phyloP scores from a whole-genome alignment of 192 early-diverging fungal genomes.

The Chytriomyces sp. region DNA sequence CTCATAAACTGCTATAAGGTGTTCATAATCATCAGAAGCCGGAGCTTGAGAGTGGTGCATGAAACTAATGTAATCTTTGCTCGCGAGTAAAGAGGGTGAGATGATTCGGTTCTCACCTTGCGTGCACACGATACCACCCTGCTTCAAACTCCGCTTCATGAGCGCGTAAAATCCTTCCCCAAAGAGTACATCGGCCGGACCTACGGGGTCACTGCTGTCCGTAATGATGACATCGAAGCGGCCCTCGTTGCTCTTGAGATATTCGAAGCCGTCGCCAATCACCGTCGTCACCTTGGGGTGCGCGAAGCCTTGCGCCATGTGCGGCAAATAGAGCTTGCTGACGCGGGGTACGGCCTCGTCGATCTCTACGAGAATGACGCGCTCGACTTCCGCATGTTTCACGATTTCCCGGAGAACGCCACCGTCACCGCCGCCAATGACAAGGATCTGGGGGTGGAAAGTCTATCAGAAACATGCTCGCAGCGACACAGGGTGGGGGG shows the following conservation, averaged over 20 bases:
- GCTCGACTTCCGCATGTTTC: constrained; percentile 93
- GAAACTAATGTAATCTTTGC: constrained; percentile 45
- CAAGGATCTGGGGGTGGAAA: constrained; percentile 68
- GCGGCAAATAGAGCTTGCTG: constrained; percentile 91
- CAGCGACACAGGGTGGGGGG: constrained; percentile 8
- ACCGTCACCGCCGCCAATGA: constrained; percentile 99
- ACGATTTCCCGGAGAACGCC: constrained; percentile 97
- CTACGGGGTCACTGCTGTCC: constrained; percentile 97
- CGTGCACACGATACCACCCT: constrained; percentile 90
- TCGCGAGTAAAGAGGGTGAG: background rate
- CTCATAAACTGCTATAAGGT: constrained; percentile 31
- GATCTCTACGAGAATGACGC: constrained; percentile 94
- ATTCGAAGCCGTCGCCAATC: constrained; percentile 96
- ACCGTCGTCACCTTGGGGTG: constrained; percentile 94
- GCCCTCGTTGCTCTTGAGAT: constrained; percentile 83
- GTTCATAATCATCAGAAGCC: constrained; percentile 39
- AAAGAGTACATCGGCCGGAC: constrained; percentile 95
- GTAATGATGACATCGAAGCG: constrained; percentile 98
- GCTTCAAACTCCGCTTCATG: constrained; percentile 86
- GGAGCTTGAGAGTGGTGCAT: constrained; percentile 51
- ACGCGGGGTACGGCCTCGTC: constrained; percentile 93
- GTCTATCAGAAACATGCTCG: no score
- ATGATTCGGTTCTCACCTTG: constrained; percentile 66
- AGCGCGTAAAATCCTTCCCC: constrained; percentile 90
- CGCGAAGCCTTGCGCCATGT: constrained; percentile 89